Conservation (phyloP, 176 grass and related monocot species). For the barley (Hordeum vulgare) region MorexV3_pseudomolecules_assembly NC_058521.1:254673724-254674223, state of each 20-base stretch:
- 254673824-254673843: slow-evolving; percentile 55
- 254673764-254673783: slow-evolving; percentile 59
- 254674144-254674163: slow-evolving; percentile 13
- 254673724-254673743: slow-evolving; percentile 25
- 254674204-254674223: slow-evolving; percentile 38
- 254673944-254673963: slow-evolving; percentile 26
- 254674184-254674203: slow-evolving; percentile 50
- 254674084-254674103: slow-evolving; percentile 15
- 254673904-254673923: slow-evolving; percentile 40
- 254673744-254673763: slow-evolving; percentile 50
- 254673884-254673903: slow-evolving; percentile 37
- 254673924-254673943: slow-evolving; percentile 36
- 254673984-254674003: slow-evolving; percentile 19
- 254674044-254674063: slow-evolving; percentile 19
- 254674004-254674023: slow-evolving; percentile 19
- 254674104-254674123: slow-evolving; percentile 25
- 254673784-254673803: slow-evolving; percentile 62
- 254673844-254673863: slow-evolving; percentile 50
- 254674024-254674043: neutral
- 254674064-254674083: slow-evolving; percentile 22
- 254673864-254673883: slow-evolving; percentile 34
- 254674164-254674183: slow-evolving; percentile 30
- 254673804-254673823: slow-evolving; percentile 36
- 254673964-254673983: slow-evolving; percentile 27
- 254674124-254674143: slow-evolving; percentile 22